These are phyloP conservation scores for Penicillium janthinellum DNA, from an alignment of 2,329 filamentous ascomycete genomes.

Conservation along the genomic window DNA sequence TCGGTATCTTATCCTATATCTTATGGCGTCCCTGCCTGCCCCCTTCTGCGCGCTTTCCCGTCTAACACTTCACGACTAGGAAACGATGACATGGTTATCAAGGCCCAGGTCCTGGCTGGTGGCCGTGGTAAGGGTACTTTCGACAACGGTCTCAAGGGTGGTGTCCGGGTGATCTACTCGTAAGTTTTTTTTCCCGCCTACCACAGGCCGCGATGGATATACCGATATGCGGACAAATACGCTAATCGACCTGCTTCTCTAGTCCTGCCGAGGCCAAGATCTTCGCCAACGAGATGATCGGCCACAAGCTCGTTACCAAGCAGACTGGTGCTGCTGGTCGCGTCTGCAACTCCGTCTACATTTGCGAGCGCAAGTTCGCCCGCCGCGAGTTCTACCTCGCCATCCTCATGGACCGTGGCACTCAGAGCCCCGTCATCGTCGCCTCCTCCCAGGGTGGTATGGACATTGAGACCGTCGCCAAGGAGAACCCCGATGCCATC, in stretches of 20 bases:
- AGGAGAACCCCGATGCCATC: constrained; percentile 96
- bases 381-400: constrained; percentile 99
- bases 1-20: constrained; percentile 59
- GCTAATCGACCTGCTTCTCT: constrained; percentile 2
- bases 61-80: constrained; percentile 45
- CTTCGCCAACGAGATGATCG: constrained; percentile 99
- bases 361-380: constrained; percentile 99
- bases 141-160: constrained; percentile 97
- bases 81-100: constrained; percentile 97
- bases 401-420: constrained; percentile 93
- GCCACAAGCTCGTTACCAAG: constrained; percentile 99
- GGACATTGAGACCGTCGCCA: constrained; percentile 98
- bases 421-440: constrained; percentile 91
- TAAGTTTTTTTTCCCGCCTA: constrained; percentile 44
- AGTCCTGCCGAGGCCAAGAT: constrained; percentile 89
- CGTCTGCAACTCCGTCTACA: constrained; percentile 96
- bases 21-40: background rate
- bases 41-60: constrained; percentile 10
- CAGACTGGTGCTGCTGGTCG: constrained; percentile 93
- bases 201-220: background rate
- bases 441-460: constrained; percentile 98
- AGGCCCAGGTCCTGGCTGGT: constrained; percentile 97
- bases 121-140: constrained; percentile 97
- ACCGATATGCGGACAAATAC: background rate
- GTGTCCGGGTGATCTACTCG: constrained; percentile 98